These are phyloP conservation scores for Penicillium olsonii DNA, from an alignment of 2,329 filamentous ascomycete genomes.

Conservation along the genomic window DNA sequence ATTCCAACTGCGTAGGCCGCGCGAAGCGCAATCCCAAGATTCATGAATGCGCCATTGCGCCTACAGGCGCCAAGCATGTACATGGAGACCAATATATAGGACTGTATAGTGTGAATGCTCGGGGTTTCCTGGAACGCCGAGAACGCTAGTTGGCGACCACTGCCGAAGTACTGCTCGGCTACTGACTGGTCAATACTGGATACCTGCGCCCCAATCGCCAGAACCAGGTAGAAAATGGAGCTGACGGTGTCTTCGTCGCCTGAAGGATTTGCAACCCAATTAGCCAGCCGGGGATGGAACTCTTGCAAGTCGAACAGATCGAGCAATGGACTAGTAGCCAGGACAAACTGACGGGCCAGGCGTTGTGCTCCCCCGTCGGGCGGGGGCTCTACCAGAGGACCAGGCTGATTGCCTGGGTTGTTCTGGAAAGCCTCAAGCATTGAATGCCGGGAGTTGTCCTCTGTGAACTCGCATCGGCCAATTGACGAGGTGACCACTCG, in stretches of 20 bases:
- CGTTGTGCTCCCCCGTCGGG: constrained; percentile 42
- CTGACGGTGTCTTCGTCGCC: constrained; percentile 45
- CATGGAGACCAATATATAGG: constrained; percentile 53
- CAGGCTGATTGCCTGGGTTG: constrained; percentile 29
- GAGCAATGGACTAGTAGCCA: constrained; percentile 51
- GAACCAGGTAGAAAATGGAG: constrained; percentile 54
- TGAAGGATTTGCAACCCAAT: constrained; percentile 40
- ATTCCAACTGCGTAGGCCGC: constrained; percentile 56
- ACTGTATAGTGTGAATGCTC: constrained; percentile 54
- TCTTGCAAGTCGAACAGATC: constrained; percentile 52
- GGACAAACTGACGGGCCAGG: constrained; percentile 46
- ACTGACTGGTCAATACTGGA: constrained; percentile 41
- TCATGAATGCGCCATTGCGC: constrained; percentile 55
- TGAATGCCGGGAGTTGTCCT: constrained; percentile 43
- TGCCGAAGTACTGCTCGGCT: constrained; percentile 51
- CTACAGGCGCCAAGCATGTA: constrained; percentile 55
- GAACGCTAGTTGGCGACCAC: constrained; percentile 48
- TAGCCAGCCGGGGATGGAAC: constrained; percentile 40
- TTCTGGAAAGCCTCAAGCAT: constrained; percentile 45
- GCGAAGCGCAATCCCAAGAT: constrained; percentile 54
- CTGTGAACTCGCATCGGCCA: constrained; percentile 44
- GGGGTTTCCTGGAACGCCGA: constrained; percentile 52
- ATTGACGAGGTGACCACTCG: constrained; percentile 51
- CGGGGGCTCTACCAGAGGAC: constrained; percentile 34
- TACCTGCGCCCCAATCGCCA: constrained; percentile 52